A percentile compares a stretch with the other conserved stretches of the same genome.
Evolutionary conservation across 2,329 filamentous ascomycete genomes (phyloP).

Genomic region (Aciculosporium take): DNA sequence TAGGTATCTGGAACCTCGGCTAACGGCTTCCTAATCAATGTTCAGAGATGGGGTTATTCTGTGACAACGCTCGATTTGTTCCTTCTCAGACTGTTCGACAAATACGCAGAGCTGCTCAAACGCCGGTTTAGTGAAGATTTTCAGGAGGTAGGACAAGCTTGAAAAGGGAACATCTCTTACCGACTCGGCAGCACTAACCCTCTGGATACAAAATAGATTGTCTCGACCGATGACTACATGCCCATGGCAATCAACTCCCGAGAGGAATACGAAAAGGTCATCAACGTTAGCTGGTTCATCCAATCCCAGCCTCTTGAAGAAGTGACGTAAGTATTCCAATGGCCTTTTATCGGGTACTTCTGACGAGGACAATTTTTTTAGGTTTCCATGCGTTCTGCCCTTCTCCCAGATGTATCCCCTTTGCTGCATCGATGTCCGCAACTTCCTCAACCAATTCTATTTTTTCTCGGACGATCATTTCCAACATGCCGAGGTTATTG

Average conservation of each 20-base stretch:
- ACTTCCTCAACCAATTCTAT: constrained; percentile 96
- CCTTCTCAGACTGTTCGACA: constrained; percentile 78
- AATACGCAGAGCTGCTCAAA: constrained; percentile 85
- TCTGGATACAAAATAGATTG: constrained; percentile 33
- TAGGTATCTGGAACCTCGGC: constrained; percentile 34
- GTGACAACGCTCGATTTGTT: constrained; percentile 71
- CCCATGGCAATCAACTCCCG: constrained; percentile 88
- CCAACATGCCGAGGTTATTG: constrained; percentile 76
- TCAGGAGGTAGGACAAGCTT: constrained; percentile 49
- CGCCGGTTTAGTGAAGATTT: constrained; percentile 90
- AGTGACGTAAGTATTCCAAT: constrained; percentile 43
- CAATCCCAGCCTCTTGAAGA: constrained; percentile 66
- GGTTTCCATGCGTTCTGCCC: constrained; percentile 86
- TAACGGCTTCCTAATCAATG: constrained; percentile 71
- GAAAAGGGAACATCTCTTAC: neutral
- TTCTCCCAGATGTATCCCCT: constrained; percentile 99
- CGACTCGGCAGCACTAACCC: neutral
- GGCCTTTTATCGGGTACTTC: neutral
- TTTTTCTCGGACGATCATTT: constrained; percentile 96
- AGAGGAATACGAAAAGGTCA: constrained; percentile 90
- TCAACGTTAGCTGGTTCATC: constrained; percentile 91
- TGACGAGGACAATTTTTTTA: constrained; percentile 19
- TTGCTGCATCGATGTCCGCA: constrained; percentile 94
- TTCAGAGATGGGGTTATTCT: constrained; percentile 76
- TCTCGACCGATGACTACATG: constrained; percentile 97